Evolutionary conservation across 371 early-diverging fungal species (phyloP).

Genomic region (Mucor velutinosus): DNA sequence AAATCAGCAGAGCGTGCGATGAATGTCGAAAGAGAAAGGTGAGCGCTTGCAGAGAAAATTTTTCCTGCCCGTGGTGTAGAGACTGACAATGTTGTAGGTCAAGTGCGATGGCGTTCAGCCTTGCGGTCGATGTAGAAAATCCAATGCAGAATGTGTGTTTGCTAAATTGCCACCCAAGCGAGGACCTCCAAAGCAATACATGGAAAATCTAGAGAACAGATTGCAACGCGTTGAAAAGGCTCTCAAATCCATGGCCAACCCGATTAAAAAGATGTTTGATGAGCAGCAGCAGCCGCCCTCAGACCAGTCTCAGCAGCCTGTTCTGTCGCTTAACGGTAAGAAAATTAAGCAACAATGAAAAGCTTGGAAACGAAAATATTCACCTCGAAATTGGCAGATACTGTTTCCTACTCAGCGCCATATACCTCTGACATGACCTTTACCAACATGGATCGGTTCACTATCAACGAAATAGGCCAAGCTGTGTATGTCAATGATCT

Average conservation of each 20-base stretch:
- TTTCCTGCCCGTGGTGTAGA: neutral
- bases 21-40: slow-evolving; percentile 59
- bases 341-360: neutral
- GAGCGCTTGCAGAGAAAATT: slow-evolving; percentile 6
- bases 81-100: slow-evolving; percentile 25
- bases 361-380: neutral
- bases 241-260: slow-evolving; percentile 34
- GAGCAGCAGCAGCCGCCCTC: neutral
- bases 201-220: slow-evolving; percentile 48
- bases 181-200: slow-evolving; percentile 53
- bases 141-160: slow-evolving; percentile 45
- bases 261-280: slow-evolving; percentile 28
- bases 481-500: slow-evolving; percentile 44
- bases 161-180: slow-evolving; percentile 47
- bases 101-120: slow-evolving; percentile 58
- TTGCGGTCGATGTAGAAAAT: slow-evolving; percentile 44
- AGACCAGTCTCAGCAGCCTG: neutral
- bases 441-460: slow-evolving; percentile 27
- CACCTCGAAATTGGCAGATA: neutral
- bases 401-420: slow-evolving; percentile 27
- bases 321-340: neutral
- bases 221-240: slow-evolving; percentile 50
- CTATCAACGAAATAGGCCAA: slow-evolving; percentile 49
- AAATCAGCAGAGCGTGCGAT: slow-evolving; percentile 50
- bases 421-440: slow-evolving; percentile 20